Percentiles rank a stretch among this genome's conserved stretches.
phyloP scores from a whole-genome alignment of 345 rosid species.

The Eucalyptus tenuipes region DNA sequence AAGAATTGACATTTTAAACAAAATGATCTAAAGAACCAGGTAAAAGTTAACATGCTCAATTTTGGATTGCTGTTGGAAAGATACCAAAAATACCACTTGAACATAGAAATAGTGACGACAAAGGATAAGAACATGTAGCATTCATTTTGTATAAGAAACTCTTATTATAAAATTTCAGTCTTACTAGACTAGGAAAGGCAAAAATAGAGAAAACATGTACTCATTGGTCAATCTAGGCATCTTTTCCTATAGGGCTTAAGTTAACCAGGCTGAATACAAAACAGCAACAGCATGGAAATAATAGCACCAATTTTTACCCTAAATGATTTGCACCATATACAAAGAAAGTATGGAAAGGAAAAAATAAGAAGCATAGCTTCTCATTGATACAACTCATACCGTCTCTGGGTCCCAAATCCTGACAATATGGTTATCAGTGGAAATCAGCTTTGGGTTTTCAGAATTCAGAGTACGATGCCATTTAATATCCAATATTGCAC shows the following conservation, averaged over 20 bases:
- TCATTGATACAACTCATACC: constrained; percentile 17
- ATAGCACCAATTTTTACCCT: neutral
- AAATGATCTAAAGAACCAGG: neutral
- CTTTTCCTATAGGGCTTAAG: neutral
- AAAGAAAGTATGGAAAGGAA: neutral
- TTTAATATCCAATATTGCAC: constrained; percentile 80
- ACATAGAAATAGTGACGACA: neutral
- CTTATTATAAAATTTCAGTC: neutral
- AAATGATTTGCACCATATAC: neutral
- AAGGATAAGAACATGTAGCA: neutral
- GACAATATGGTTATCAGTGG: constrained; percentile 77
- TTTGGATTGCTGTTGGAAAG: neutral
- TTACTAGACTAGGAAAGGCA: neutral
- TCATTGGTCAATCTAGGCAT: neutral
- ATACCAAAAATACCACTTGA: neutral
- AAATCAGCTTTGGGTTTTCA: constrained; percentile 61
- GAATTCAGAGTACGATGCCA: constrained; percentile 84
- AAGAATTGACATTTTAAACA: neutral
- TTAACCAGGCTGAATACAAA: neutral
- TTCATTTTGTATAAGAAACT: neutral
- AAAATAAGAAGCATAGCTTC: neutral
- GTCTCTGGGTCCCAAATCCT: constrained; percentile 97
- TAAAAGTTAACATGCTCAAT: neutral
- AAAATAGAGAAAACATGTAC: neutral
- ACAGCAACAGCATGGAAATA: neutral